phyloP scores from a whole-genome alignment of 2,329 filamentous ascomycete species.

The Alternaria sp. region DNA sequence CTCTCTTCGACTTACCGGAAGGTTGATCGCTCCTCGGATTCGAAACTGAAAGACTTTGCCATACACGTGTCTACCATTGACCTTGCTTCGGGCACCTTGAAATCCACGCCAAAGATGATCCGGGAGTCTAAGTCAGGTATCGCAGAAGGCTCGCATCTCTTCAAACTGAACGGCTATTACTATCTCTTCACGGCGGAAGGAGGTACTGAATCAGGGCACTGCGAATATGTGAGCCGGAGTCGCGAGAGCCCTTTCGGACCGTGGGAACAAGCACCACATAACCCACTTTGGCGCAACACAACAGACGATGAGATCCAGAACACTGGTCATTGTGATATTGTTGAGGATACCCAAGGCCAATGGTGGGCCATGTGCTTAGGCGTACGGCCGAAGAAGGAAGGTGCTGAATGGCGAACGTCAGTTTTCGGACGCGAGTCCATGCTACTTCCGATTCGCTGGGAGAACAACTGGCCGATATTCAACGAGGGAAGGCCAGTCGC shows the following conservation, averaged over 20 bases:
- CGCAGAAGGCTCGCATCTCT: constrained; percentile 49
- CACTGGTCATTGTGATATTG: constrained; percentile 39
- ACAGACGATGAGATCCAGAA: constrained; percentile 45
- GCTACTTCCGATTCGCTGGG: constrained; percentile 60
- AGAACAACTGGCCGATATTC: constrained; percentile 62
- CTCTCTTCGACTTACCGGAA: constrained; percentile 29
- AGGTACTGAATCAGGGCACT: constrained; percentile 49
- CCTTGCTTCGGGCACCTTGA: constrained; percentile 39
- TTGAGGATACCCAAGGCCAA: constrained; percentile 31
- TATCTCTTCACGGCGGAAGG: constrained; percentile 46
- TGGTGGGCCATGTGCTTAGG: constrained; percentile 51
- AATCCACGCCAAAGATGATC: constrained; percentile 31
- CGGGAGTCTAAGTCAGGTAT: constrained; percentile 37
- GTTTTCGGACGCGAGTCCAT: constrained; percentile 59
- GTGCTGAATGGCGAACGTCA: constrained; percentile 11
- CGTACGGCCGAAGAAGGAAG: constrained; percentile 26
- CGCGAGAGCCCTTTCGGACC: constrained; percentile 51
- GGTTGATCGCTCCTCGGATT: constrained; percentile 24
- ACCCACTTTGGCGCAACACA: constrained; percentile 47
- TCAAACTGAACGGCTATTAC: constrained; percentile 32
- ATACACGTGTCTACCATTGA: constrained; percentile 45
- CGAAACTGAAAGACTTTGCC: constrained; percentile 37
- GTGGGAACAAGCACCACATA: constrained; percentile 49
- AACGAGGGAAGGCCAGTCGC: constrained; percentile 58
- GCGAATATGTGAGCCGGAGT: constrained; percentile 63